These are phyloP conservation scores for Ceratorhiza oryzae-sativae DNA, from an alignment of 1,284 basidiomycete genomes.

Conservation along the genomic window DNA sequence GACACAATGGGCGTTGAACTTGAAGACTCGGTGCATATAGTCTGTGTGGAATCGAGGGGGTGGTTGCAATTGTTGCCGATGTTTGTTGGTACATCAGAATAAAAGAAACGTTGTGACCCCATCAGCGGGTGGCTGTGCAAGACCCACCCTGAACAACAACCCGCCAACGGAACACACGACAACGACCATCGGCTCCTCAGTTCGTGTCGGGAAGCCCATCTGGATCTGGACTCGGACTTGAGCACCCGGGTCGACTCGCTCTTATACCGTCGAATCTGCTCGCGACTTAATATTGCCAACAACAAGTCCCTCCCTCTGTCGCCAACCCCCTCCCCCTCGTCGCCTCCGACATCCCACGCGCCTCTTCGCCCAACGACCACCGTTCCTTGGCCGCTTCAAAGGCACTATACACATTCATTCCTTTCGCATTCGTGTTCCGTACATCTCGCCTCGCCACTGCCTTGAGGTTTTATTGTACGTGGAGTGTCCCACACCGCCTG, in stretches of 20 bases:
- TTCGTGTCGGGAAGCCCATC: conserved; percentile 33
- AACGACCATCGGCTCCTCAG: conserved; percentile 32
- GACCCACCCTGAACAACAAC: conserved; percentile 33
- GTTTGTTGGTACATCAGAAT: conserved; percentile 16
- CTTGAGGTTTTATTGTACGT: conserved; percentile 35
- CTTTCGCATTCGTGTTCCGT: background rate
- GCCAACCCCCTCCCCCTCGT: background rate
- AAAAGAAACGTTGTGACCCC: background rate
- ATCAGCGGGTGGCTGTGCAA: background rate
- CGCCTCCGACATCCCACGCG: background rate
- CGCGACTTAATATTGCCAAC: conserved; percentile 23
- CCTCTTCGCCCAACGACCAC: too few relatives aligned
- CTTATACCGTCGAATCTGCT: conserved; percentile 33
- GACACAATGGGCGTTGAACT: background rate
- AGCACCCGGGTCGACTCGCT: conserved; percentile 35
- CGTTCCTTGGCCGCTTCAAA: conserved; percentile 34
- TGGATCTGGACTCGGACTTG: conserved; percentile 36
- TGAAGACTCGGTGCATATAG: conserved; percentile 14
- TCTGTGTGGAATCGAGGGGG: background rate
- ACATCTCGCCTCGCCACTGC: conserved; percentile 31
- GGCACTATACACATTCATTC: conserved; percentile 24
- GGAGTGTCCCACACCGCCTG: conserved; percentile 1
- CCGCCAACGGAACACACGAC: conserved; percentile 29
- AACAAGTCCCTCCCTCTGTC: background rate
- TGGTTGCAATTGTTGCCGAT: conserved; percentile 28